phyloP scores from a whole-genome alignment of 116 monocot genomes.

The Thalassia testudinum region DNA sequence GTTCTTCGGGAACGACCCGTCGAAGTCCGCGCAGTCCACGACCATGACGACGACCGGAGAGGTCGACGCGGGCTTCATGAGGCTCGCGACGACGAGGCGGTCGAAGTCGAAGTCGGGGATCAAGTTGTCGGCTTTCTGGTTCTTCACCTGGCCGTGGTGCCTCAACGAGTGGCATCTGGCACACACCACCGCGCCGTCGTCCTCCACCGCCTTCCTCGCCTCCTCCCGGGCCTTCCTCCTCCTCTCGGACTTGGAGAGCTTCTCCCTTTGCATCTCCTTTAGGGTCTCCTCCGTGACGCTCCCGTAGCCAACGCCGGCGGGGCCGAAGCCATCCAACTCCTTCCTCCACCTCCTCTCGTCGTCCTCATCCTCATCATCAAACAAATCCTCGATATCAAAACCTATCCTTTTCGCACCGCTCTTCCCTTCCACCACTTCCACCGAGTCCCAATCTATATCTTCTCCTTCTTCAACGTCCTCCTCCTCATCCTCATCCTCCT shows the following conservation, averaged over 20 bases:
- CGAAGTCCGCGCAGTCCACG: slow-evolving; percentile 81
- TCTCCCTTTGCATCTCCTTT: slow-evolving; percentile 38
- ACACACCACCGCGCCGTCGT: slow-evolving; percentile 31
- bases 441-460: slow-evolving; percentile 29
- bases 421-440: too few relatives aligned
- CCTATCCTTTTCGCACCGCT: too few relatives aligned
- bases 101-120: slow-evolving; percentile 97
- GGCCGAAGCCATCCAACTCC: slow-evolving; percentile 66
- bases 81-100: slow-evolving; percentile 42
- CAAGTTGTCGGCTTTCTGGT: slow-evolving; percentile 63
- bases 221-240: slow-evolving; percentile 46
- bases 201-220: slow-evolving; percentile 24
- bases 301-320: slow-evolving; percentile 77
- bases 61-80: slow-evolving; percentile 48
- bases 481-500: neutral
- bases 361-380: too few relatives aligned
- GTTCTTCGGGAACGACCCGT: slow-evolving; percentile 87
- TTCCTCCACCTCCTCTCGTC: slow-evolving; percentile 29
- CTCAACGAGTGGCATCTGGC: slow-evolving; percentile 88
- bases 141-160: slow-evolving; percentile 85
- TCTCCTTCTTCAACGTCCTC: slow-evolving; percentile 6
- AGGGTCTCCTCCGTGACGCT: slow-evolving; percentile 57
- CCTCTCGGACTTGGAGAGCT: slow-evolving; percentile 82
- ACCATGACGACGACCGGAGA: slow-evolving; percentile 77
- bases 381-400: too few relatives aligned